Evolutionary conservation across 306 rosid genomes (phyloP), one percentile per base, ranked within the genome.

Genomic region (Inga leiocalycina): DNA sequence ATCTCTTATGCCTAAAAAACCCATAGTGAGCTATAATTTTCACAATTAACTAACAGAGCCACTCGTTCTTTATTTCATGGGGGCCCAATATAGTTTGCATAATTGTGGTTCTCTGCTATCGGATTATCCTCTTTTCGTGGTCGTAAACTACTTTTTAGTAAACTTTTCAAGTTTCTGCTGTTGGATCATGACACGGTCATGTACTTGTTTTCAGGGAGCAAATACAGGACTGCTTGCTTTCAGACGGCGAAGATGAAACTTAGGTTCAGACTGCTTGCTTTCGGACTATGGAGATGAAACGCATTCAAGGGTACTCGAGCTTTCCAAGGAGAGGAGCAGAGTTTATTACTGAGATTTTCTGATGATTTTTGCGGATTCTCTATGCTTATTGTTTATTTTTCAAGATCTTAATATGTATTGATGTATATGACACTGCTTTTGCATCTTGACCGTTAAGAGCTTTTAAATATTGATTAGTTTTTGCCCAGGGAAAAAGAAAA

Each of bases 171-270:
- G 65, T 49, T 45, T 69, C 74, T 69, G 22, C 61, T 54, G 10
- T 54, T 2, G 61, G 61, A 54, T 75, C 49, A 35, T 80, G 74
- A 80, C 83, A 56, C 37, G 64, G 62, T 10, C 10, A n/a, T 76
- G 45, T 75, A 89, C 19, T 82, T 82, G 39, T 76, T 85, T 90
- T 78, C 97, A 96, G 98, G 89, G 94, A 91, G 66, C 93, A 96
- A 87, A 88, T 96, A 80, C 91, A 91, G 88, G 98, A 93, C 84
- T 95, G 89, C 84, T 84, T 95, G 84, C 92, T 95, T 74, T 91
- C 94, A 34, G 94, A 96, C 79, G 74, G 84, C 71, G 94, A 93
- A 87, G 93, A 84, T 69, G 94, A 93, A 84, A 85, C 87, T 8
- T 91, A 87, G 84, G 62, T 66, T 51, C 35, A 62, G 68, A 62